These are phyloP conservation scores for Diaporthe sp. DNA, from an alignment of 2,329 filamentous ascomycete species.

Conservation along the genomic window DNA sequence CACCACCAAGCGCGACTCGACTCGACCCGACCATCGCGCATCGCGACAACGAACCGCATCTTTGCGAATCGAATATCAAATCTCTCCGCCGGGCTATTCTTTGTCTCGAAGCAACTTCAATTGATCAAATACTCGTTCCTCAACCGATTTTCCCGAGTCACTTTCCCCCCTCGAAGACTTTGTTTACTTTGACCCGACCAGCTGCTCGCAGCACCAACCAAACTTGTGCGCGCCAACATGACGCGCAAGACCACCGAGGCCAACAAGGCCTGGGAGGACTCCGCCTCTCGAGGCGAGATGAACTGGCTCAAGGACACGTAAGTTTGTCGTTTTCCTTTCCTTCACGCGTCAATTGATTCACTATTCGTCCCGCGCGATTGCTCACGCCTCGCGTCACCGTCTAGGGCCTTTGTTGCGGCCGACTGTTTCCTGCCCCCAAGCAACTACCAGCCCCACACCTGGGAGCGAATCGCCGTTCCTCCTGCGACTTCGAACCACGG, in stretches of 20 bases:
- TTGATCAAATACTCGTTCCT: not conserved
- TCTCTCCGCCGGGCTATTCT: not conserved
- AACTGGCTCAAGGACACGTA: constrained; percentile 38
- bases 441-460: constrained; percentile 45
- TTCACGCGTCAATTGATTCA: not conserved
- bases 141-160: not conserved
- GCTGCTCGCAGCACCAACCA: not conserved
- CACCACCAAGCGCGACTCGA: constrained; percentile 10
- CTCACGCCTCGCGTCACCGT: constrained; percentile 6
- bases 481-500: constrained; percentile 36
- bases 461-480: constrained; percentile 50
- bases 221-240: constrained; percentile 17
- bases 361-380: not conserved
- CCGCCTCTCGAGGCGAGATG: not conserved
- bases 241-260: not conserved
- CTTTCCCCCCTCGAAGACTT: not conserved
- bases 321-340: not conserved
- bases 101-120: not conserved
- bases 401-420: constrained; percentile 44
- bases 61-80: not conserved
- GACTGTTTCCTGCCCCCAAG: constrained; percentile 45
- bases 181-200: constrained; percentile 32
- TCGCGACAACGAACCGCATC: constrained; percentile 12
- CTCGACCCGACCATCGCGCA: not conserved
- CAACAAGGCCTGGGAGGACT: constrained; percentile 1